A percentile compares a stretch with the other conserved stretches of the same genome.
Evolutionary conservation across 1,284 basidiomycete species (phyloP).

Genomic region (Irpex rosettiformis): DNA sequence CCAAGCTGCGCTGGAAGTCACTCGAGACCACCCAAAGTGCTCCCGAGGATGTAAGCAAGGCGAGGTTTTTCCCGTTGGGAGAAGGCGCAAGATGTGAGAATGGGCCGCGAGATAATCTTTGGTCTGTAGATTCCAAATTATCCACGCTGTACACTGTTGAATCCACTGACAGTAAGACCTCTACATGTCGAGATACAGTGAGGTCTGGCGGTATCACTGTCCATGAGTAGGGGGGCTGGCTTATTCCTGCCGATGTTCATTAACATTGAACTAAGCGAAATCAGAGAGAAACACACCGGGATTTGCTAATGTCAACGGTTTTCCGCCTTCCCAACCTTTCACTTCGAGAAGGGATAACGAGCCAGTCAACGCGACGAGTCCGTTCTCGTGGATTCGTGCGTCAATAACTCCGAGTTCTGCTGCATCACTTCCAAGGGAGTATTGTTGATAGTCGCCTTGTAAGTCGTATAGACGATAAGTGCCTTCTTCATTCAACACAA

Average conservation of each 20-base stretch:
- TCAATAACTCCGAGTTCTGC: conserved; percentile 84
- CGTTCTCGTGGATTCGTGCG: conserved; percentile 82
- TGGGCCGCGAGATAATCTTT: conserved; percentile 85
- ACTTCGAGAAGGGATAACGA: conserved; percentile 79
- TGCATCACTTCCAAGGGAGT: conserved; percentile 83
- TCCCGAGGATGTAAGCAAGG: conserved; percentile 72
- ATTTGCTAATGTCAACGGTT: conserved; percentile 64
- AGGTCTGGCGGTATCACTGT: conserved; percentile 83
- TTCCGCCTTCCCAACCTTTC: conserved; percentile 79
- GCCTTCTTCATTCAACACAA: conserved; percentile 90
- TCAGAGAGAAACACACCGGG: conserved; percentile 48
- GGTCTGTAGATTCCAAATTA: conserved; percentile 83
- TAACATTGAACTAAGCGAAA: neutral
- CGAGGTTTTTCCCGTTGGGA: conserved; percentile 91
- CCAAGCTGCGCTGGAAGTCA: conserved; percentile 87
- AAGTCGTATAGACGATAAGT: conserved; percentile 89
- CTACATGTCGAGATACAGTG: conserved; percentile 82
- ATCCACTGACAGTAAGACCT: conserved; percentile 80
- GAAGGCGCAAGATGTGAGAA: conserved; percentile 86
- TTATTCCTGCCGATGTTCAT: conserved; percentile 46
- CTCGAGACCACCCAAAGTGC: conserved; percentile 90
- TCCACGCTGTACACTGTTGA: conserved; percentile 80
- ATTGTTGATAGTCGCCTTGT: conserved; percentile 80
- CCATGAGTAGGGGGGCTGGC: conserved; percentile 80
- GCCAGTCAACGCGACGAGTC: conserved; percentile 83